Evolutionary conservation across 116 monocot species (phyloP).

Genomic region (Dioscorea cayenensis): DNA sequence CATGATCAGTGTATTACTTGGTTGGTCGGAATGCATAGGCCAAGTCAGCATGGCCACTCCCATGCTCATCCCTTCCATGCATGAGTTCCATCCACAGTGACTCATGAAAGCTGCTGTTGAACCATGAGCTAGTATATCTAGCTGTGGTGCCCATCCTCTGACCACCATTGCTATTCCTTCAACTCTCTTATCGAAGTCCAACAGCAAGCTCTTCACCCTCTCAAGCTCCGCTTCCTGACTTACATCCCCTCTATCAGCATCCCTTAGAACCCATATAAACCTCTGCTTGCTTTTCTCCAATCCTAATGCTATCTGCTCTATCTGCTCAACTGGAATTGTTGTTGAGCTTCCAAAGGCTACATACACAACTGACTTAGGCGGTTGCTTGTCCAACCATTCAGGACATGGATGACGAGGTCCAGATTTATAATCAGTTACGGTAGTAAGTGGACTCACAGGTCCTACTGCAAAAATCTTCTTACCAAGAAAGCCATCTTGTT

Average conservation of each 20-base stretch:
- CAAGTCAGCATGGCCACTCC: slow-evolving; percentile 45
- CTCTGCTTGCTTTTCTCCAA: slow-evolving; percentile 28
- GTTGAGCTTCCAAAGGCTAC: slow-evolving; percentile 51
- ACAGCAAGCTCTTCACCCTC: background rate
- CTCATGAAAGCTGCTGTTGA: slow-evolving; percentile 52
- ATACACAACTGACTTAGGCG: slow-evolving; percentile 44
- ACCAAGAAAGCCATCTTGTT: slow-evolving; percentile 8
- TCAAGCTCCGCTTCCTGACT: slow-evolving; percentile 1
- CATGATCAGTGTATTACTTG: slow-evolving; percentile 33
- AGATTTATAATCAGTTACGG: too few relatives aligned
- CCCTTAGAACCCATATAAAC: slow-evolving; percentile 58
- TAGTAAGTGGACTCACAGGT: slow-evolving; percentile 28
- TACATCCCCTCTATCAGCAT: slow-evolving; percentile 47
- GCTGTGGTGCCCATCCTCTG: slow-evolving; percentile 65
- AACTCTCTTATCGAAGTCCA: slow-evolving; percentile 4
- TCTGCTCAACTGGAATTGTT: slow-evolving; percentile 23
- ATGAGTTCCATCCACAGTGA: slow-evolving; percentile 94
- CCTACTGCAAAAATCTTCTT: slow-evolving; percentile 50
- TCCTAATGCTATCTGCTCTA: slow-evolving; percentile 28
- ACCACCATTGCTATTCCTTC: slow-evolving; percentile 31
- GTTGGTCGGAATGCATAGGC: slow-evolving; percentile 71
- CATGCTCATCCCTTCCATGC: slow-evolving; percentile 52
- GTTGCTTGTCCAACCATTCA: slow-evolving; percentile 52
- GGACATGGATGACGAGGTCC: slow-evolving; percentile 16
- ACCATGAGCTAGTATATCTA: slow-evolving; percentile 52